Percentiles rank a stretch among this genome's conserved stretches.
These are phyloP conservation scores for Cryptomeria japonica DNA, from an alignment of 75 land plant genomes.

Conservation along the genomic window DNA sequence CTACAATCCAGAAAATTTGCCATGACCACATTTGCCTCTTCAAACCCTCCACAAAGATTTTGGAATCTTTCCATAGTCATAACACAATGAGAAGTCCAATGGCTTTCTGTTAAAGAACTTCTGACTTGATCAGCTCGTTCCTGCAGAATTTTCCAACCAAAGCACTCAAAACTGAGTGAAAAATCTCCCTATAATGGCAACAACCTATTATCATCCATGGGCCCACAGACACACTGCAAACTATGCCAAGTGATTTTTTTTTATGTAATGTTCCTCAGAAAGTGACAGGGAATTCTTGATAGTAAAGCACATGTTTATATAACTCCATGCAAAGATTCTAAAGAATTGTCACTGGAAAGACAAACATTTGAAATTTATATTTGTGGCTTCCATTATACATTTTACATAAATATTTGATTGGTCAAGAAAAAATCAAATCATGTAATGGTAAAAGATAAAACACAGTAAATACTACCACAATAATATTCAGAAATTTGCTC, in stretches of 20 bases:
- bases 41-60: conserved; percentile 55
- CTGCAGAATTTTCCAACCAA: conserved; percentile 21
- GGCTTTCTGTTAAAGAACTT: conserved; percentile 40
- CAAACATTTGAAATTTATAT: background rate
- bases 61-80: conserved; percentile 60
- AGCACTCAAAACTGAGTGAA: background rate
- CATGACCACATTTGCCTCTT: conserved; percentile 60
- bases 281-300: background rate
- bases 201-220: background rate
- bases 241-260: background rate
- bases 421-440: background rate
- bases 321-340: background rate
- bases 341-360: background rate
- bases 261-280: background rate
- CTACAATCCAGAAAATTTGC: conserved; percentile 33
- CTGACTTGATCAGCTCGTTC: conserved; percentile 47
- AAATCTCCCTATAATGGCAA: background rate
- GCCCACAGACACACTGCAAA: background rate
- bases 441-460: background rate
- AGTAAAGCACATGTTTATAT: background rate
- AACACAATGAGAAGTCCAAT: conserved; percentile 71
- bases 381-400: background rate
- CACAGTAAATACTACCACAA: background rate
- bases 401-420: background rate
- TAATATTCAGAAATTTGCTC: background rate